Evolutionary conservation across 495 filamentous ascomycete species (phyloP).

Genomic region (Cenococcum geophilum): DNA sequence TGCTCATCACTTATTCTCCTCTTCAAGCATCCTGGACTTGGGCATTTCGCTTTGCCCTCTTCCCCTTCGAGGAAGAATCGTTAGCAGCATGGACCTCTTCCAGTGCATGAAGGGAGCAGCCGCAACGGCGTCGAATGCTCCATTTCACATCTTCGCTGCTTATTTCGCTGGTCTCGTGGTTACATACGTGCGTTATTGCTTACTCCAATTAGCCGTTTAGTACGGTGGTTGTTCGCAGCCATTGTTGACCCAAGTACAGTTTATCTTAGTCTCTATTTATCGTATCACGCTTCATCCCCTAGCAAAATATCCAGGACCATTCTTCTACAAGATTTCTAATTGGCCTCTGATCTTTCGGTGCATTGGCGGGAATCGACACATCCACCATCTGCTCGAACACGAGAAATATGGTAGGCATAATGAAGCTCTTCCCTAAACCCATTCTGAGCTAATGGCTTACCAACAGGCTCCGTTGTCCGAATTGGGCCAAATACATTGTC

Average conservation of each 20-base stretch:
- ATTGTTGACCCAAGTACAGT: not conserved
- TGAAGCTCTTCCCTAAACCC: not conserved
- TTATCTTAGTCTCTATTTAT: slow-evolving; percentile 18
- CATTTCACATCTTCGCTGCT: not conserved
- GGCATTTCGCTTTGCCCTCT: no score
- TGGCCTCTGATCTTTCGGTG: slow-evolving; percentile 27
- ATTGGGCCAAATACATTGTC: slow-evolving; percentile 32
- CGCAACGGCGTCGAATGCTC: not conserved
- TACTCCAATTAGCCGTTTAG: not conserved
- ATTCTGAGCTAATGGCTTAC: not conserved
- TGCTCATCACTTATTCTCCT: no score
- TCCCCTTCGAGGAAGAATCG: no score
- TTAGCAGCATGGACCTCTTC: not conserved
- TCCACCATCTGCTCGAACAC: slow-evolving; percentile 22
- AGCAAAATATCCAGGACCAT: slow-evolving; percentile 27
- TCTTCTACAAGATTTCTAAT: slow-evolving; percentile 24
- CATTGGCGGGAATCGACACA: slow-evolving; percentile 25
- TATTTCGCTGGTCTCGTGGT: not conserved
- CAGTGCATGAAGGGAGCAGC: not conserved
- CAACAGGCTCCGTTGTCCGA: slow-evolving; percentile 29
- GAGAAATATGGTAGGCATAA: slow-evolving; percentile 31
- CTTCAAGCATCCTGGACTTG: no score
- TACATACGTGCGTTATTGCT: not conserved
- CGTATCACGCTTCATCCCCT: slow-evolving; percentile 26
- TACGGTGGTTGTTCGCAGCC: not conserved